Conservation (phyloP, 2,329 filamentous ascomycete genomes). For the Cadophora malorum region DNA sequence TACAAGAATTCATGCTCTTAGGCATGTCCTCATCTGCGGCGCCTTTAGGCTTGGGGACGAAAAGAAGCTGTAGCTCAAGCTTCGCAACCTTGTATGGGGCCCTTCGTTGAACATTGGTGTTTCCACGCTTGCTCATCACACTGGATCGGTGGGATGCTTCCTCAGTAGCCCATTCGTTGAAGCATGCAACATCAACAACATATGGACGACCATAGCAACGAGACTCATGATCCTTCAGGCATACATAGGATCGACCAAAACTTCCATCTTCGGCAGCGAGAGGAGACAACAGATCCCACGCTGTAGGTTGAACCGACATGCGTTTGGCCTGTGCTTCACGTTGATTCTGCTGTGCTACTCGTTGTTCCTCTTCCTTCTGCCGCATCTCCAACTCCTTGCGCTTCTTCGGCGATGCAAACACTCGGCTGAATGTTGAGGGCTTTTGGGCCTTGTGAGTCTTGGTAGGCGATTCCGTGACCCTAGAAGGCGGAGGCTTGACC, state of each 20-base stretch:
- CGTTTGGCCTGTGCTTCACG: conserved; percentile 70
- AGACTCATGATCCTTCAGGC: conserved; percentile 89
- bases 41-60: conserved; percentile 90
- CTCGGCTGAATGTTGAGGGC: conserved; percentile 86
- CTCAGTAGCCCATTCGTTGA: conserved; percentile 98
- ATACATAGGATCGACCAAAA: conserved; percentile 92
- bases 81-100: conserved; percentile 98
- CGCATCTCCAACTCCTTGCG: conserved; percentile 91
- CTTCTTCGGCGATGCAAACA: conserved; percentile 95
- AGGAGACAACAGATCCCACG: conserved; percentile 87
- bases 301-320: conserved; percentile 68
- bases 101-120: conserved; percentile 72
- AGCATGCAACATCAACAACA: conserved; percentile 88
- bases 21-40: conserved; percentile 94
- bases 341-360: conserved; percentile 64
- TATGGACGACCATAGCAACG: conserved; percentile 88
- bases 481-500: conserved; percentile 74
- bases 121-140: conserved; percentile 91
- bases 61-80: conserved; percentile 90
- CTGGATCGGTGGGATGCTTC: conserved; percentile 79
- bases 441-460: conserved; percentile 73
- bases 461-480: conserved; percentile 60
- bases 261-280: conserved; percentile 90
- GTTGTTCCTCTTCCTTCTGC: conserved; percentile 82
- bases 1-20: conserved; percentile 98